phyloP scores from a whole-genome alignment of 129 eudicot genomes.

The Lonicera japonica region DNA sequence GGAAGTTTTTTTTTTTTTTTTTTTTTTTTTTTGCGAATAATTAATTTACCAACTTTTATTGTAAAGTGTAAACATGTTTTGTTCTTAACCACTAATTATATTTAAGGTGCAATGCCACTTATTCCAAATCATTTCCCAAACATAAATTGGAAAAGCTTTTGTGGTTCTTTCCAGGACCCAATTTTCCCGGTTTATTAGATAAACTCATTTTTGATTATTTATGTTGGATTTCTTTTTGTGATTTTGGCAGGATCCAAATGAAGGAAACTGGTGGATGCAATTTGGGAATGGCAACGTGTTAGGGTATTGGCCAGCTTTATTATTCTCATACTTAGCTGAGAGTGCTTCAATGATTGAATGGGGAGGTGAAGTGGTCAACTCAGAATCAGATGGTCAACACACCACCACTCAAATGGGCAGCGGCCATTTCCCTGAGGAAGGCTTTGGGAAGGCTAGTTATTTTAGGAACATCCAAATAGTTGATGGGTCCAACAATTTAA shows the following conservation, averaged over 20 bases:
- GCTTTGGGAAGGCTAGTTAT: slow-evolving; percentile 67
- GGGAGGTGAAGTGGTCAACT: slow-evolving; percentile 92
- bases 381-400: slow-evolving; percentile 68
- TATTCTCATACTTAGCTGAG: slow-evolving; percentile 55
- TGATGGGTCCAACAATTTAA: slow-evolving; percentile 56
- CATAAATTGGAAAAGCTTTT: too few relatives aligned
- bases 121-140: too few relatives aligned
- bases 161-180: slow-evolving; percentile 10
- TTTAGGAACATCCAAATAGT: slow-evolving; percentile 60
- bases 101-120: too few relatives aligned
- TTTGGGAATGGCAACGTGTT: slow-evolving; percentile 69
- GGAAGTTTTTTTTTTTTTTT: too few relatives aligned
- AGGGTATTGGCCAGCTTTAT: slow-evolving; percentile 73
- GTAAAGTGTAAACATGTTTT: too few relatives aligned
- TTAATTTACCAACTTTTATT: too few relatives aligned
- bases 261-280: slow-evolving; percentile 93
- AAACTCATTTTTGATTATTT: background rate
- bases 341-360: slow-evolving; percentile 74
- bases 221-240: too few relatives aligned
- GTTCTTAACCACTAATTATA: too few relatives aligned
- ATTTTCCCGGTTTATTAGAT: background rate
- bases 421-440: slow-evolving; percentile 81
- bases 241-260: slow-evolving; percentile 58
- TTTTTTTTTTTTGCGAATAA: too few relatives aligned
- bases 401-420: slow-evolving; percentile 95